Conservation (phyloP, 345 rosid genomes). For the Angophora floribunda region DNA sequence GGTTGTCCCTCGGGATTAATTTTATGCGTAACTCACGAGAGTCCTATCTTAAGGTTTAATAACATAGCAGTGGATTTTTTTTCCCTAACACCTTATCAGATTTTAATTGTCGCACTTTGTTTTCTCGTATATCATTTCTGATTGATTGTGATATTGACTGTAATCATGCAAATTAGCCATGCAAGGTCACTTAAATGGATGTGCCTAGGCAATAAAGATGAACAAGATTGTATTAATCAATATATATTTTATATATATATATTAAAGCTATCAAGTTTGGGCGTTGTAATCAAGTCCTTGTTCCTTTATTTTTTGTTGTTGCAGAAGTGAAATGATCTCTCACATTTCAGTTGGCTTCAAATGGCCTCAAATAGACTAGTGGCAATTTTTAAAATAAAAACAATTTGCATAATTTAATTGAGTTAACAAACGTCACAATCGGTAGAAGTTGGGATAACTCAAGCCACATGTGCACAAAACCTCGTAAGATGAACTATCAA, state of each 20-base stretch:
- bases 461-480: no score
- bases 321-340: background rate
- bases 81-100: background rate
- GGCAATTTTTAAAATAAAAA: no score
- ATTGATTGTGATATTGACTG: background rate
- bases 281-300: background rate
- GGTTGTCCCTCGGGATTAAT: background rate
- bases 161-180: background rate
- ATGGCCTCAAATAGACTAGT: background rate
- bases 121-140: no score
- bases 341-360: background rate
- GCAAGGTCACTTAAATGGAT: background rate
- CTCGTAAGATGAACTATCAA: no score
- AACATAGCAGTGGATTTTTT: no score
- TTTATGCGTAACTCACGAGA: background rate
- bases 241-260: no score
- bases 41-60: background rate
- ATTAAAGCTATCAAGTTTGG: background rate
- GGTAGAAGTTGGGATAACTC: background rate
- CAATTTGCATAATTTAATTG: background rate
- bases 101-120: background rate
- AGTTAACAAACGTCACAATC: background rate
- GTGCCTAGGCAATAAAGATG: background rate
- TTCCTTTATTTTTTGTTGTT: no score
- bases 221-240: background rate